Percentiles rank a stretch among this genome's conserved stretches.
Conservation (phyloP, 345 rosid genomes). For the Salix viminalis region DNA sequence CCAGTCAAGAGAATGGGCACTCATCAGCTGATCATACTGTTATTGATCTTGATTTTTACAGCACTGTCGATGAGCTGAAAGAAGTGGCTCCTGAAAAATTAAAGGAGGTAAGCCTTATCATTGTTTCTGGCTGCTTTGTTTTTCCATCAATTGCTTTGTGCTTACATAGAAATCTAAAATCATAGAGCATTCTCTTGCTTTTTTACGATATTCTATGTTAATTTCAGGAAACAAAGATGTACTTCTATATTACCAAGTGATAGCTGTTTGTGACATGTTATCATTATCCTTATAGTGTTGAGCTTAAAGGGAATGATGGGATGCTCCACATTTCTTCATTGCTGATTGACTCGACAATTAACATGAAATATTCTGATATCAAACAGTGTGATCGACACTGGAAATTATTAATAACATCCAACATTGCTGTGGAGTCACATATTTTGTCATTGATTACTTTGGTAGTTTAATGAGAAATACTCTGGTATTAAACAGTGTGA, state of each 20-base stretch:
- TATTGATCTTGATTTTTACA: conserved; percentile 88
- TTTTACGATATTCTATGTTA: too few relatives aligned
- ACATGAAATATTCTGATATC: background rate
- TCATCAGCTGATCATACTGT: conserved; percentile 33
- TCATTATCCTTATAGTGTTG: background rate
- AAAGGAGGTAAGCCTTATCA: too few relatives aligned
- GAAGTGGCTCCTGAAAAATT: conserved; percentile 59
- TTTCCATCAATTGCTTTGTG: too few relatives aligned
- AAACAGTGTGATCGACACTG: background rate
- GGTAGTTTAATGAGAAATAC: background rate
- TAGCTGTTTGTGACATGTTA: too few relatives aligned
- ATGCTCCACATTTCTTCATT: background rate
- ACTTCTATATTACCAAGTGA: too few relatives aligned
- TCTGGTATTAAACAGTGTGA: background rate
- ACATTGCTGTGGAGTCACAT: background rate
- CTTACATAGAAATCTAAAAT: too few relatives aligned
- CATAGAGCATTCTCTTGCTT: too few relatives aligned
- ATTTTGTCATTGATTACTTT: background rate
- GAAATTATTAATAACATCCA: background rate
- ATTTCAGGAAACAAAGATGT: too few relatives aligned
- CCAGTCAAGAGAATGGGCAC: conserved; percentile 52
- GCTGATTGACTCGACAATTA: background rate
- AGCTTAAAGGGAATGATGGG: background rate
- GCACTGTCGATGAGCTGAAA: conserved; percentile 78
- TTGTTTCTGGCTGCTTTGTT: too few relatives aligned